Evolutionary conservation across 441 rosid genomes (phyloP), one percentile per base, ranked within the genome.

Genomic region (Flueggea neowawraea): DNA sequence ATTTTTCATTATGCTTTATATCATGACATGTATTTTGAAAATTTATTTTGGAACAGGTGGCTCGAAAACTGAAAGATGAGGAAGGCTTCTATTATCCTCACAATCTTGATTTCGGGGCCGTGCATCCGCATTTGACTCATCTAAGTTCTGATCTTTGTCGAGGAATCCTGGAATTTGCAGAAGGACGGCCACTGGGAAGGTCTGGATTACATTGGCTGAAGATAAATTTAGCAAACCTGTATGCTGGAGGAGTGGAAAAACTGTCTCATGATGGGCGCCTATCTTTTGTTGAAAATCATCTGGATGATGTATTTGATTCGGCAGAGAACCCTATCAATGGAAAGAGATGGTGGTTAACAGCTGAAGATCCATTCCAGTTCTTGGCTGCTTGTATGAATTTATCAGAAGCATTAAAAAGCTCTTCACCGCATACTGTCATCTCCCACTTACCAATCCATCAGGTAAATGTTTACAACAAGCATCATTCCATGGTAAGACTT

Each of bases 301-400:
- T 90, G 58, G 73, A 74, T 50, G 95, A 84, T 52, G 85, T 93
- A 76, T 81, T 90, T 66, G 96, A 90, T 75, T 93, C 97, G 28
- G 98, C 96, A 64, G 91, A 90, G 71, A 86, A 84, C 70, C 88
- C 98, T 72, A 55, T 90, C 22, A 72, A 84, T 68, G 98, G 96
- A 57, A 84, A 82, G 39, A 78, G 74, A 41, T 93, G 98, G 98
- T 93, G 98, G 98, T 80, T 93, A 73, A 82, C 70, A 11, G 98
- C 97, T 51, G 97, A 93, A 77, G 98, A 90, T 73, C 97, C 98
- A 74, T 93, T 93, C 70, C 98, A 93, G 77, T 93, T 86, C 77
- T 82, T 93, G 72, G 97, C 96, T 76, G 95, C 95, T 57, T 93
- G 96, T 76, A 76, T 87, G 54, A 78, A 86, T 75, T 67, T 93